phyloP scores from a whole-genome alignment of 108 stramenopile species.

The Cylindrotheca closterium region DNA sequence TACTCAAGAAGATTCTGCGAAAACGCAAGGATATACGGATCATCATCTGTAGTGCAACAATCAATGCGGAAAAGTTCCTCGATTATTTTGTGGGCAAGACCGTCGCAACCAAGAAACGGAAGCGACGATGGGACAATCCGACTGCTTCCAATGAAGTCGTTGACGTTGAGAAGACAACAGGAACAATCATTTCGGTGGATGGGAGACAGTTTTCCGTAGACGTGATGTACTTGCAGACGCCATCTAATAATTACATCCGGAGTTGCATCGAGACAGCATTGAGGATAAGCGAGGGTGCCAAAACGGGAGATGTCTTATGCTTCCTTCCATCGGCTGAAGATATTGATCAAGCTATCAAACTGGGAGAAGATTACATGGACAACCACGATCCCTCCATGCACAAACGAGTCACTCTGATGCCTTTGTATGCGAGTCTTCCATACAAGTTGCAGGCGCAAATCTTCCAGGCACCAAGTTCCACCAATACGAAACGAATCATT shows the following conservation, averaged over 20 bases:
- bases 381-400: constrained; percentile 5
- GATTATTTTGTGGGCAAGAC: constrained; percentile 78
- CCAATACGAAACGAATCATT: constrained; percentile 58
- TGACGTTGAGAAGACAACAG: constrained; percentile 21
- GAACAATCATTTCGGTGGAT: constrained; percentile 84
- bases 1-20: constrained; percentile 85
- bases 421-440: constrained; percentile 88
- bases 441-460: constrained; percentile 68
- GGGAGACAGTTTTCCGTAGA: constrained; percentile 88
- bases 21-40: constrained; percentile 78
- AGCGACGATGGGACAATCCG: constrained; percentile 38
- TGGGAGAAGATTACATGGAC: constrained; percentile 67
- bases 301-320: constrained; percentile 87
- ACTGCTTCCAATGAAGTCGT: constrained; percentile 1
- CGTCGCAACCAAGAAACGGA: constrained; percentile 15
- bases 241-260: constrained; percentile 77
- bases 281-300: constrained; percentile 26
- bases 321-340: constrained; percentile 95
- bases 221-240: constrained; percentile 73
- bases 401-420: constrained; percentile 59
- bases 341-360: constrained; percentile 79
- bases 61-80: constrained; percentile 91
- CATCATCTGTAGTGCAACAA: constrained; percentile 96
- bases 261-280: constrained; percentile 81
- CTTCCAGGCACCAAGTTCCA: constrained; percentile 45